A percentile compares a stretch with the other conserved stretches of the same genome.
phyloP scores from a whole-genome alignment of 192 early-diverging fungal species.

The Phlyctochytrium bullatum region DNA sequence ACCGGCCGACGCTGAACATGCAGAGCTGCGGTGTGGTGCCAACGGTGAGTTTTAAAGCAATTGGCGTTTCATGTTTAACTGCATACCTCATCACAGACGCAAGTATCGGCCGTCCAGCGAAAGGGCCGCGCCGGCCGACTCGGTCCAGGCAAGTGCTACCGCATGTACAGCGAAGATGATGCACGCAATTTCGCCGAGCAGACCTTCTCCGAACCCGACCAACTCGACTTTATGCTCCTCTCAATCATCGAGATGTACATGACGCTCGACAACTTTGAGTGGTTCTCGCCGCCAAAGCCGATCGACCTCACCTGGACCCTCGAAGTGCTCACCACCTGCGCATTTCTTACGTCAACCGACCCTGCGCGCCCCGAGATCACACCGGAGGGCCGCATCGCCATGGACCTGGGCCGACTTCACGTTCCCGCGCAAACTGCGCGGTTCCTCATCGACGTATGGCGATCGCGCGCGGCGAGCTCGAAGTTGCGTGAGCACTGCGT shows the following conservation, averaged over 20 bases:
- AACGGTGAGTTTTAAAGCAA: constrained; percentile 12
- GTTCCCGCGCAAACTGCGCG: constrained; percentile 3
- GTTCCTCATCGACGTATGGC: constrained; percentile 17
- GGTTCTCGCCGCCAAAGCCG: constrained; percentile 16
- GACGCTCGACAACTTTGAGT: constrained; percentile 15
- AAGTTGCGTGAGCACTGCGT: not conserved
- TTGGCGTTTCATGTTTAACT: not conserved
- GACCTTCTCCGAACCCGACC: constrained; percentile 34
- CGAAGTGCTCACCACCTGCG: constrained; percentile 2
- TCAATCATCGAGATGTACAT: constrained; percentile 19
- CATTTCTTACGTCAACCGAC: not conserved
- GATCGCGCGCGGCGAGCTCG: not conserved
- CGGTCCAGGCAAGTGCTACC: constrained; percentile 84
- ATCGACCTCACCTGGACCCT: constrained; percentile 16
- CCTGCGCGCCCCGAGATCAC: constrained; percentile 1
- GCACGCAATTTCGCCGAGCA: constrained; percentile 76
- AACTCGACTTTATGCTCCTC: constrained; percentile 16
- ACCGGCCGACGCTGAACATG: constrained; percentile 66
- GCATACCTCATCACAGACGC: constrained; percentile 41
- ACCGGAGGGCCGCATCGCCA: constrained; percentile 14
- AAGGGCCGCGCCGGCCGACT: constrained; percentile 92
- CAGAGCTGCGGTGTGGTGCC: constrained; percentile 58
- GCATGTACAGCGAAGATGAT: constrained; percentile 76
- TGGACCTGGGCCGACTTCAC: constrained; percentile 12
- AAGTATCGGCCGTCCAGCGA: constrained; percentile 87